Evolutionary conservation across 176 grass and related monocot species (phyloP), one percentile per base, ranked within the genome.

Genomic region (Musa acuminata): DNA sequence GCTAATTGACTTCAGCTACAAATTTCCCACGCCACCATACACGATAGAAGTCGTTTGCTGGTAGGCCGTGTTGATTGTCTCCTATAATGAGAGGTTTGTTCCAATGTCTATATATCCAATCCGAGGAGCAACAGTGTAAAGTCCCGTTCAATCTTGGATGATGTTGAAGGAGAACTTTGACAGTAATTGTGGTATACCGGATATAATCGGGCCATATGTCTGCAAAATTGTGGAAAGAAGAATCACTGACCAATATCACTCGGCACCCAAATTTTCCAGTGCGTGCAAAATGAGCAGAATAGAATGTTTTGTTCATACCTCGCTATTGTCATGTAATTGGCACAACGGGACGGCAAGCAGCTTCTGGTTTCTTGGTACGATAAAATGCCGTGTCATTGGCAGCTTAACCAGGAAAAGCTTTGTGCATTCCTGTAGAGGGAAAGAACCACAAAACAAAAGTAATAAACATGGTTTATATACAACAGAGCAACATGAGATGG

Each of bases 191-290:
- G 86, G 87, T 53, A 92, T 65, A 24, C 77, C 90, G 49, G 82
- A 82, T 55, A 89, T 87, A 57, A 92, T 73, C 5, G 84, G 70
- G 2, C 87, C 90, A 29, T 87, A 92, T 67, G 88, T 87, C 90
- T 92, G 69, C 50, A 51, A 48, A 53, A 8, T 73, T 24, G 21
- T 73, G 13, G 4, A 19, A 11, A 8, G 60, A 0, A 24, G 27
- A 6, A 10, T 2, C 52, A 21, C 1, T 0, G 35, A 13, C 57
- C 13, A 60, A 82, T n/a, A 43, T 14, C 12, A 10, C n/a, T 25
- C 63, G 11, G 26, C 11, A 29, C 11, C 3, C 10, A 49, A 13
- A 11, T 19, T 9, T 69, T 19, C 35, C 35, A 43, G 35, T 6
- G 35, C 11, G 11, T 69, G 21, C 3, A n/a, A 69, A 50, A 8